phyloP scores from a whole-genome alignment of 148 eudicot species.

The Hydrangea macrophylla region DNA sequence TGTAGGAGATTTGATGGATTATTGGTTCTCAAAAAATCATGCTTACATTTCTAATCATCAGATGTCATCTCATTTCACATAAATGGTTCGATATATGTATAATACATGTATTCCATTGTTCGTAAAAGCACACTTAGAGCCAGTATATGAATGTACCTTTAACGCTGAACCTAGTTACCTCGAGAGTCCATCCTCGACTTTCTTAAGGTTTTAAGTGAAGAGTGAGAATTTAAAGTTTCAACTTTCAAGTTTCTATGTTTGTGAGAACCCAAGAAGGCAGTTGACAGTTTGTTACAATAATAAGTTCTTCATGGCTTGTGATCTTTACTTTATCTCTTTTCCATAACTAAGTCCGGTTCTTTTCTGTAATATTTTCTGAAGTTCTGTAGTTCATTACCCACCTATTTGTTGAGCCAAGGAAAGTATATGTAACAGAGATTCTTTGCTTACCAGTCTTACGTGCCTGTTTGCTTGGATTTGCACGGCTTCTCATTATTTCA shows the following conservation, averaged over 20 bases:
- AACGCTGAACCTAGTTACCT: too few species aligned
- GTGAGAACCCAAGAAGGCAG: neutral
- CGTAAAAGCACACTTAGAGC: too few species aligned
- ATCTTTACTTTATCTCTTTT: neutral
- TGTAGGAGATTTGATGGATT: neutral
- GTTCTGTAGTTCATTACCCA: neutral
- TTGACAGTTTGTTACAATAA: neutral
- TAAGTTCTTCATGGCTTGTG: neutral
- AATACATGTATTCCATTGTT: too few species aligned
- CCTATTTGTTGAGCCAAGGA: neutral
- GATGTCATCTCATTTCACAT: too few species aligned
- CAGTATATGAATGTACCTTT: too few species aligned
- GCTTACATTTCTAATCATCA: too few species aligned
- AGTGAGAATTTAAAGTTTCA: neutral
- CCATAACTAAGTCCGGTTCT: neutral
- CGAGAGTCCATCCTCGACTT: too few species aligned
- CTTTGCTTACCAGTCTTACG: too few species aligned
- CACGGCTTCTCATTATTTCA: neutral
- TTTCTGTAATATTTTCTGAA: neutral
- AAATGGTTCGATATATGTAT: too few species aligned
- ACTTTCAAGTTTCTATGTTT: too few species aligned
- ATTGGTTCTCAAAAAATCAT: neutral
- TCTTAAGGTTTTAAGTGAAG: too few species aligned
- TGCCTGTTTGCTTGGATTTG: neutral
- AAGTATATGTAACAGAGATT: neutral